Percentiles rank a stretch among this genome's conserved stretches.
Conservation (phyloP, 2,329 filamentous ascomycete genomes). For the Lasiodiplodia citricola region DNA sequence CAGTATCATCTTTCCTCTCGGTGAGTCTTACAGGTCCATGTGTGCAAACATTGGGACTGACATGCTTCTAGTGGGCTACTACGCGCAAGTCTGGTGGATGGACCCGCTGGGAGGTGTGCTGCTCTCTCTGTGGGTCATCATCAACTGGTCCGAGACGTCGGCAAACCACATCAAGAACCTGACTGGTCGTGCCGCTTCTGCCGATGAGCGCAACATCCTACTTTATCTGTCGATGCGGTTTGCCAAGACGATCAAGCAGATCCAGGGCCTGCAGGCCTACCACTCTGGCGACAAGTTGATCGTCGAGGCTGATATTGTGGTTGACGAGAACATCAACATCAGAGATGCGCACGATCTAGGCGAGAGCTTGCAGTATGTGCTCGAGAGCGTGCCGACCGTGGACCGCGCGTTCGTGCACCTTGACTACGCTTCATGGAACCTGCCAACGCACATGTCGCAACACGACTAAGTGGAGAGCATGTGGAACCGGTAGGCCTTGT, state of each 20-base stretch:
- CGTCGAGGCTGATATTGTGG: conserved; percentile 81
- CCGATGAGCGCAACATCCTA: conserved; percentile 82
- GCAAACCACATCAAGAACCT: conserved; percentile 80
- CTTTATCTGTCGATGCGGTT: conserved; percentile 94
- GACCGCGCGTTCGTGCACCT: conserved; percentile 60
- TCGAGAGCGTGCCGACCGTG: conserved; percentile 82
- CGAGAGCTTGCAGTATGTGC: conserved; percentile 80
- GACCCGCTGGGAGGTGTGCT: conserved; percentile 79
- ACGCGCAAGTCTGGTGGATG: conserved; percentile 80
- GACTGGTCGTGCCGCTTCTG: conserved; percentile 76
- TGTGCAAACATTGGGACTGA: conserved; percentile 16
- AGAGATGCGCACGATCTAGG: conserved; percentile 82
- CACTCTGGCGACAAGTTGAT: conserved; percentile 86
- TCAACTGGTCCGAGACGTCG: conserved; percentile 77
- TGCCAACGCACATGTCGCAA: conserved; percentile 58
- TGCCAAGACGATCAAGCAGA: conserved; percentile 82
- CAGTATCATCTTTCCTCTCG: conserved; percentile 82
- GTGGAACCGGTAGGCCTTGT: background rate
- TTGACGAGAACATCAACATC: conserved; percentile 75
- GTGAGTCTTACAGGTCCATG: conserved; percentile 42
- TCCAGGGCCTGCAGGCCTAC: conserved; percentile 84
- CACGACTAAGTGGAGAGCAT: conserved; percentile 36
- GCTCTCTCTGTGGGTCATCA: conserved; percentile 78
- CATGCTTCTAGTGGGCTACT: conserved; percentile 67
- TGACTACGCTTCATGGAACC: conserved; percentile 57